Conservation (phyloP, 371 early-diverging fungal species). For the Mucor piriformis region DNA sequence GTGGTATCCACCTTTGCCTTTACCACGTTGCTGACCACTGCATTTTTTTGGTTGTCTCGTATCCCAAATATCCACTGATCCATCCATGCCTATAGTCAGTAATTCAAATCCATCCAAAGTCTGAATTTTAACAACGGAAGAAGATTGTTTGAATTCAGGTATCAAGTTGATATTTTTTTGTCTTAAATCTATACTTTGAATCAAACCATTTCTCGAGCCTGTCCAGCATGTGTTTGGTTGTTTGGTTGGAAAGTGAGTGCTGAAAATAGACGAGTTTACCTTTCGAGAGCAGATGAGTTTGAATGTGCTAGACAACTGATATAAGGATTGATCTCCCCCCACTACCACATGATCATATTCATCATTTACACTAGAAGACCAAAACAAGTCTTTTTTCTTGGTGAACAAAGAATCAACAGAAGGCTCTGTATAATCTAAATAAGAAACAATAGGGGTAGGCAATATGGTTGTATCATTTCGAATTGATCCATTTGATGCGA, state of each 20-base stretch:
- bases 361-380: conserved; percentile 17
- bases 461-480: background rate
- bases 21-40: background rate
- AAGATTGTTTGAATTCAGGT: conserved; percentile 6
- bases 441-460: background rate
- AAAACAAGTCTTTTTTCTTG: conserved; percentile 27
- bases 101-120: conserved; percentile 15
- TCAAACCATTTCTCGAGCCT: conserved; percentile 31
- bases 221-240: conserved; percentile 18
- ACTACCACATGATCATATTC: conserved; percentile 2
- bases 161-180: background rate
- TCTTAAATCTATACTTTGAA: conserved; percentile 13
- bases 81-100: conserved; percentile 23
- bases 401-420: background rate
- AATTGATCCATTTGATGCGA: background rate
- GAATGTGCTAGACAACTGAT: conserved; percentile 11
- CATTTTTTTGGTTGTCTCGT: conserved; percentile 6
- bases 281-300: background rate
- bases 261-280: conserved; percentile 24
- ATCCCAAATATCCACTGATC: conserved; percentile 34
- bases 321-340: conserved; percentile 29
- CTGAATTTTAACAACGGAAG: conserved; percentile 26
- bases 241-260: background rate
- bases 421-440: background rate
- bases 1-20: background rate